Percentiles rank a stretch among this genome's conserved stretches.
These are phyloP conservation scores for Penicillium sp. DNA, from an alignment of 2,329 filamentous ascomycete species.

Conservation along the genomic window DNA sequence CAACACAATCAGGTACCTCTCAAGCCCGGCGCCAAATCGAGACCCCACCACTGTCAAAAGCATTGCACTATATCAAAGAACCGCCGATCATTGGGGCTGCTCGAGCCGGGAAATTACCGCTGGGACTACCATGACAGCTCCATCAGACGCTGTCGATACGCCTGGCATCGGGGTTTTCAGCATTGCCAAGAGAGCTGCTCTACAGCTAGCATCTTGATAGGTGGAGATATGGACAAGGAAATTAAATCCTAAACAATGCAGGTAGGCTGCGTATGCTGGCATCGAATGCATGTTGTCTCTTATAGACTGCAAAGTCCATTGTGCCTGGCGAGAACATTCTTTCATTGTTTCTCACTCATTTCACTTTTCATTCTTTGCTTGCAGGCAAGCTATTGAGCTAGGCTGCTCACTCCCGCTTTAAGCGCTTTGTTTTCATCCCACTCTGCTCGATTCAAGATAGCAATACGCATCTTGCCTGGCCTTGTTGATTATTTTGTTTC, in stretches of 20 bases:
- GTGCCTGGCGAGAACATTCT: conserved; percentile 4
- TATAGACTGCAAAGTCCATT: conserved; percentile 13
- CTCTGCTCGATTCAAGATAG: conserved; percentile 3
- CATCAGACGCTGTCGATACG: conserved; percentile 5
- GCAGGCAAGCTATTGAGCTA: conserved; percentile 3
- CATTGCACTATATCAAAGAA: conserved; percentile 15
- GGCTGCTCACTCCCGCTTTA: conserved; percentile 6
- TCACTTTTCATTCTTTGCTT: conserved; percentile 13
- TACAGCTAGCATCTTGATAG: conserved; percentile 11
- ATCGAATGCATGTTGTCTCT: conserved; percentile 1
- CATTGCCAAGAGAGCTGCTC: conserved; percentile 10
- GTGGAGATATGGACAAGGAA: conserved; percentile 3
- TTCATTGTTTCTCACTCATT: conserved; percentile 8
- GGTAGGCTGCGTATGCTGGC: neutral
- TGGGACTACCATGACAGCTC: conserved; percentile 10
- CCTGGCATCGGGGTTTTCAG: conserved; percentile 3
- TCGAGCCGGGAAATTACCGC: no score
- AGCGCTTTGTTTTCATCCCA: conserved; percentile 3
- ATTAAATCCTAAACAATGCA: conserved; percentile 6
- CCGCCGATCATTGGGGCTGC: no score
- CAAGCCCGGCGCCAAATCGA: conserved; percentile 12
- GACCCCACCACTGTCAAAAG: conserved; percentile 12
- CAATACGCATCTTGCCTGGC: neutral
- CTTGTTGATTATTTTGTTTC: conserved; percentile 2
- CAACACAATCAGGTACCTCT: conserved; percentile 6